These are phyloP conservation scores for Apiospora pterosperma DNA, from an alignment of 2,329 filamentous ascomycete genomes.

Conservation along the genomic window DNA sequence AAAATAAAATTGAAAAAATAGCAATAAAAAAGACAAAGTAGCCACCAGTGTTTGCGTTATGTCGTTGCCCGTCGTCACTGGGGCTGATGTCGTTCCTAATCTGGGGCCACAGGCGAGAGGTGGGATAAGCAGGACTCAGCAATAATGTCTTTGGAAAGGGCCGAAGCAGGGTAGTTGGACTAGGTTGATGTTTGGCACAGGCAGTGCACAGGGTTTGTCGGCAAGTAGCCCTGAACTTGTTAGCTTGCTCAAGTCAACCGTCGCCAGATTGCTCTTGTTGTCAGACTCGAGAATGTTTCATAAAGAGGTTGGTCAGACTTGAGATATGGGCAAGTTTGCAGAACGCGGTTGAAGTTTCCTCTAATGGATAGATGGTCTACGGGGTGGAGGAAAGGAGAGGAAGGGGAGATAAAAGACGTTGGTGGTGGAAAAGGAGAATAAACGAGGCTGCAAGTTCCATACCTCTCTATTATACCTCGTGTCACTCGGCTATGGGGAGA, in stretches of 20 bases:
- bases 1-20: not conserved
- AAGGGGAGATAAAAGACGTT: conserved; percentile 7
- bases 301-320: conserved; percentile 22
- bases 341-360: conserved; percentile 13
- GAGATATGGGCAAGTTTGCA: conserved; percentile 20
- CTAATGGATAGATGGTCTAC: conserved; percentile 8
- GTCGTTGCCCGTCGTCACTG: conserved; percentile 3
- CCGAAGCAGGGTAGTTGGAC: conserved; percentile 10
- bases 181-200: conserved; percentile 6
- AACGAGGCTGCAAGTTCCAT: conserved; percentile 27
- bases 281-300: conserved; percentile 31
- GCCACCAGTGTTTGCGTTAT: conserved; percentile 7
- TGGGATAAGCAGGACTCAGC: conserved; percentile 13
- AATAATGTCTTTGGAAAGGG: conserved; percentile 16
- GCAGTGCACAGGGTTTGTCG: conserved; percentile 10
- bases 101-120: conserved; percentile 19
- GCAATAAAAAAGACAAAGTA: conserved; percentile 5
- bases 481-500: conserved; percentile 6
- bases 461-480: conserved; percentile 27
- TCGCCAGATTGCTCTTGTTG: conserved; percentile 24
- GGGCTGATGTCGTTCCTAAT: conserved; percentile 20
- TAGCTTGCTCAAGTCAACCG: conserved; percentile 23
- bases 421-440: conserved; percentile 1
- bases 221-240: conserved; percentile 21
- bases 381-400: conserved; percentile 14